Conservation (phyloP, 1,284 basidiomycete genomes). For the Pascua sp. region DNA sequence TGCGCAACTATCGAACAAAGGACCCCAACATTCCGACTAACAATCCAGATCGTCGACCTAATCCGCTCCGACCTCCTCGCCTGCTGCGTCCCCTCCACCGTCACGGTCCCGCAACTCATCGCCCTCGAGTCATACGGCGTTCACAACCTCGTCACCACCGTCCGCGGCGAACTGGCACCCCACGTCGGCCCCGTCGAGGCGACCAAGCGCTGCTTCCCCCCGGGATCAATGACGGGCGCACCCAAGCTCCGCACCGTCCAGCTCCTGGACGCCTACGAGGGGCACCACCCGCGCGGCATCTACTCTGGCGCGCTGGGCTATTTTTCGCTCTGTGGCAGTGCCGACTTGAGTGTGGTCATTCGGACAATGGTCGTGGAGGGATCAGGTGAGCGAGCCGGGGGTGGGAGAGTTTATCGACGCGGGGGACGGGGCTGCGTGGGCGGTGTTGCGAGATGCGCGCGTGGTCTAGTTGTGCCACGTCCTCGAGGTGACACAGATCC, state of each 20-base stretch:
- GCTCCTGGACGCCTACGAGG: conserved; percentile 79
- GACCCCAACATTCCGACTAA: neutral
- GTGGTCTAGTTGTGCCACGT: no score
- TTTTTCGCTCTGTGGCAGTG: conserved; percentile 80
- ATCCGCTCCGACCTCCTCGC: conserved; percentile 85
- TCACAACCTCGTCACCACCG: conserved; percentile 94
- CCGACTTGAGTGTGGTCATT: conserved; percentile 94
- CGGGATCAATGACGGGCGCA: conserved; percentile 96
- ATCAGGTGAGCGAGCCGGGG: conserved; percentile 28
- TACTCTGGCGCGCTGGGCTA: conserved; percentile 97
- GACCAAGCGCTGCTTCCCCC: conserved; percentile 75
- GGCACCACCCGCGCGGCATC: conserved; percentile 61
- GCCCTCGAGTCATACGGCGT: conserved; percentile 89
- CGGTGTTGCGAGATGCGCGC: no score
- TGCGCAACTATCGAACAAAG: no score
- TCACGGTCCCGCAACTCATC: conserved; percentile 82
- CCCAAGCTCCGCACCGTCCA: conserved; percentile 92
- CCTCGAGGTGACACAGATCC: no score
- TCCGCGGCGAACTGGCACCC: conserved; percentile 61
- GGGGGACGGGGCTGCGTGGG: no score
- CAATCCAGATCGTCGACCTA: conserved; percentile 75
- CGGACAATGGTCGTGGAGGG: conserved; percentile 83
- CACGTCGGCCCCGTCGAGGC: conserved; percentile 64
- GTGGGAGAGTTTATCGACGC: no score
- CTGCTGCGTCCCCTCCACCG: conserved; percentile 66